phyloP scores from a whole-genome alignment of 108 stramenopile species.

The Skeletonema costatum region DNA sequence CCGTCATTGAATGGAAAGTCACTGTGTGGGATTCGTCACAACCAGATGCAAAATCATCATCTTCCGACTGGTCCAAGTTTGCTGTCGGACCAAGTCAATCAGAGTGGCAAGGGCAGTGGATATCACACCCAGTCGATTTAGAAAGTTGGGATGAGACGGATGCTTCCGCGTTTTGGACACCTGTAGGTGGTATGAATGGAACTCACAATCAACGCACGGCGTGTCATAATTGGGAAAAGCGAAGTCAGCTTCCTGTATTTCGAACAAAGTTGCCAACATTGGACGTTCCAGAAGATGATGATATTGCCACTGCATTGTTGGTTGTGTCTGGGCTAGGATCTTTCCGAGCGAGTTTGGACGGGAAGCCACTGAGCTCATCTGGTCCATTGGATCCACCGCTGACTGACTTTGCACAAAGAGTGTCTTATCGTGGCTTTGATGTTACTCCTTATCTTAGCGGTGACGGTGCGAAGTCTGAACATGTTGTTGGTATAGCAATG shows the following conservation, averaged over 20 bases:
- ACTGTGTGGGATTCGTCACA: conserved; percentile 33
- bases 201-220: conserved; percentile 8
- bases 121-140: conserved; percentile 44
- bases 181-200: neutral
- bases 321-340: conserved; percentile 52
- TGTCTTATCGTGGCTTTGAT: conserved; percentile 56
- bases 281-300: conserved; percentile 7
- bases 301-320: conserved; percentile 43
- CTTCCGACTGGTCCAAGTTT: conserved; percentile 43
- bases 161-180: conserved; percentile 29
- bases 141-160: conserved; percentile 28
- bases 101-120: conserved; percentile 39
- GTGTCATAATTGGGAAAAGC: conserved; percentile 44
- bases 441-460: conserved; percentile 35
- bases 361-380: conserved; percentile 37
- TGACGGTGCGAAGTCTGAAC: conserved; percentile 1
- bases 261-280: conserved; percentile 14
- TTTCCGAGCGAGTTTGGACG: conserved; percentile 48
- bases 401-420: conserved; percentile 55
- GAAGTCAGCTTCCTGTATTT: conserved; percentile 45
- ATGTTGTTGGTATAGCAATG: conserved; percentile 46
- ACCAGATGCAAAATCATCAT: conserved; percentile 4
- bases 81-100: conserved; percentile 33
- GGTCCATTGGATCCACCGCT: conserved; percentile 59
- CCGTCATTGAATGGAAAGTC: conserved; percentile 41